These are phyloP conservation scores for Lodderomyces theae DNA, from an alignment of 1,139 yeast species.

Conservation along the genomic window DNA sequence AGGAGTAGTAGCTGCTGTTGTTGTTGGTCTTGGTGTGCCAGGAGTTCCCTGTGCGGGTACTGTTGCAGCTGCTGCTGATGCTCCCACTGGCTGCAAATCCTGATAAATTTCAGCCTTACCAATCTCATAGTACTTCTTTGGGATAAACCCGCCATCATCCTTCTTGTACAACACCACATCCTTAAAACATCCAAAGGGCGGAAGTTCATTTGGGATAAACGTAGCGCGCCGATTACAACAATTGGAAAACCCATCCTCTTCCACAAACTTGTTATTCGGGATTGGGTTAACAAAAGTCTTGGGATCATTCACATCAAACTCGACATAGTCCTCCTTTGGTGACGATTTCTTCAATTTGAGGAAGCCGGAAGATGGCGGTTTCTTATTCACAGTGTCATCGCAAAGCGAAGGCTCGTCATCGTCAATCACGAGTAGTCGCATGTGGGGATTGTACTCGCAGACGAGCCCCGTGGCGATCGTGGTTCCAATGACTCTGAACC, in stretches of 20 bases:
- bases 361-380: slow-evolving; percentile 19
- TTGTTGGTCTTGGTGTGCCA: background rate
- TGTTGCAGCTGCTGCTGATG: slow-evolving; percentile 2
- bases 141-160: slow-evolving; percentile 15
- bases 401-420: slow-evolving; percentile 34
- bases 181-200: slow-evolving; percentile 41
- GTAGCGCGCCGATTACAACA: slow-evolving; percentile 1
- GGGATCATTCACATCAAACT: slow-evolving; percentile 13
- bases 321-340: background rate
- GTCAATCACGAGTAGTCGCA: slow-evolving; percentile 37
- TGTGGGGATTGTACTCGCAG: slow-evolving; percentile 31
- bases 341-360: slow-evolving; percentile 16
- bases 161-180: slow-evolving; percentile 27
- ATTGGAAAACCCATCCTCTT: slow-evolving; percentile 5
- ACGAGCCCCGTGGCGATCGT: slow-evolving; percentile 31
- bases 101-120: slow-evolving; percentile 41
- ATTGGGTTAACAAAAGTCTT: slow-evolving; percentile 28
- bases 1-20: background rate
- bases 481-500: slow-evolving; percentile 42
- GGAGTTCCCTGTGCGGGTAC: no score
- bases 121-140: slow-evolving; percentile 34
- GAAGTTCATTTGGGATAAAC: slow-evolving; percentile 33
- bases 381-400: slow-evolving; percentile 34
- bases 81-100: slow-evolving; percentile 13
- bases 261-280: slow-evolving; percentile 22